phyloP scores from a whole-genome alignment of 73 alveolate genomes.

The Paramecium sonneborni region DNA sequence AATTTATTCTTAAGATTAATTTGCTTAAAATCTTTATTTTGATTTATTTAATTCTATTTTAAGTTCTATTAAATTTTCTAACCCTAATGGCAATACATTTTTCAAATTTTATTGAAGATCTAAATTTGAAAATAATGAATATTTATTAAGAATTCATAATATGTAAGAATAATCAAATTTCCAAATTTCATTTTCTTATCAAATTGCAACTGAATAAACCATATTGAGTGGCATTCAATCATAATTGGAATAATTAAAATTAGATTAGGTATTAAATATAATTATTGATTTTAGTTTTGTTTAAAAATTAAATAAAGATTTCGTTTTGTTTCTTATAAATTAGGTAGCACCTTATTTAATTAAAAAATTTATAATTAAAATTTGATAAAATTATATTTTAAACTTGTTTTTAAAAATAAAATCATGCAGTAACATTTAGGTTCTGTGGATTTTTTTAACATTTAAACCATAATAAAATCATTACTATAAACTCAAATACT shows the following conservation, averaged over 20 bases:
- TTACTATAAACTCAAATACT: too few relatives aligned
- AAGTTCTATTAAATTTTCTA: not conserved
- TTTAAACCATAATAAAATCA: too few relatives aligned
- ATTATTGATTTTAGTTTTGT: not conserved
- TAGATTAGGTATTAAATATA: not conserved
- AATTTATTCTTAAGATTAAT: not conserved
- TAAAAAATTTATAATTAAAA: not conserved
- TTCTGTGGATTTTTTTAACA: too few relatives aligned
- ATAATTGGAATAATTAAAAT: not conserved
- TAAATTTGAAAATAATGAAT: not conserved
- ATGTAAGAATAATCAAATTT: not conserved
- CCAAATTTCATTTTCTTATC: not conserved
- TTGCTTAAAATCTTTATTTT: not conserved
- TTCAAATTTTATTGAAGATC: not conserved
- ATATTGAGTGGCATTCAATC: not conserved
- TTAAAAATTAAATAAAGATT: not conserved
- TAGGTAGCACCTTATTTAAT: not conserved
- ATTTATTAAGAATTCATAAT: constrained; percentile 22
- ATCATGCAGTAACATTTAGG: too few relatives aligned
- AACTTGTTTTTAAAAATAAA: not conserved
- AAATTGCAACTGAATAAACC: not conserved
- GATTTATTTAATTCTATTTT: not conserved
- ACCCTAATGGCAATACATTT: not conserved
- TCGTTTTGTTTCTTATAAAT: not conserved
- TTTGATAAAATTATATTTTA: not conserved